phyloP scores from a whole-genome alignment of 768 basidiomycete species.

The Auricularia sp. region DNA sequence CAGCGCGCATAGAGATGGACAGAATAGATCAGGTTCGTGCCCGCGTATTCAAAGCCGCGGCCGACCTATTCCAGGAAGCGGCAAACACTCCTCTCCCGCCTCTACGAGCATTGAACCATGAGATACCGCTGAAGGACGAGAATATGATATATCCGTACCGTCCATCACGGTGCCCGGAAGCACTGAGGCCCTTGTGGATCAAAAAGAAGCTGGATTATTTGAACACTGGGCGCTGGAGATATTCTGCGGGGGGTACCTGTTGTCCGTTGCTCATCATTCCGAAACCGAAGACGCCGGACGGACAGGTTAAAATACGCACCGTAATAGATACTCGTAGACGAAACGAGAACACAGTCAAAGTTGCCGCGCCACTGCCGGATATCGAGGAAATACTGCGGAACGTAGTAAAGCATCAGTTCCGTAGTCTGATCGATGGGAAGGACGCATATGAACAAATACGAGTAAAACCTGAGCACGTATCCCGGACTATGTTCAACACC shows the following conservation, averaged over 20 bases:
- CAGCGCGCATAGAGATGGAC: background rate
- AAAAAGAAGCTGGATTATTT: too few species aligned
- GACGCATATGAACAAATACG: constrained; percentile 13
- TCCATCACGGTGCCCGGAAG: constrained; percentile 7
- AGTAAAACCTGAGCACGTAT: constrained; percentile 10
- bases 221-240: too few species aligned
- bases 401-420: constrained; percentile 1
- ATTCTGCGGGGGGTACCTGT: background rate
- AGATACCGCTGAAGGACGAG: constrained; percentile 10
- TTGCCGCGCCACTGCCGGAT: constrained; percentile 5
- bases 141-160: constrained; percentile 3
- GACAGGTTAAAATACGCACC: background rate
- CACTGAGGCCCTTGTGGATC: background rate
- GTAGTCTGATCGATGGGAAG: constrained; percentile 10
- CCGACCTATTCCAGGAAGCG: constrained; percentile 6
- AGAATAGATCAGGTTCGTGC: constrained; percentile 4
- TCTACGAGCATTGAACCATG: constrained; percentile 7
- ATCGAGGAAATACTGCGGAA: constrained; percentile 1
- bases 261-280: constrained; percentile 3
- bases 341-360: constrained; percentile 7
- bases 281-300: background rate
- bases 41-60: constrained; percentile 4
- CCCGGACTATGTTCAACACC: constrained; percentile 10
- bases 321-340: constrained; percentile 3
- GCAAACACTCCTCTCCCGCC: constrained; percentile 6